Conservation (phyloP, 306 rosid species). For the Pterocarpus santalinus region DNA sequence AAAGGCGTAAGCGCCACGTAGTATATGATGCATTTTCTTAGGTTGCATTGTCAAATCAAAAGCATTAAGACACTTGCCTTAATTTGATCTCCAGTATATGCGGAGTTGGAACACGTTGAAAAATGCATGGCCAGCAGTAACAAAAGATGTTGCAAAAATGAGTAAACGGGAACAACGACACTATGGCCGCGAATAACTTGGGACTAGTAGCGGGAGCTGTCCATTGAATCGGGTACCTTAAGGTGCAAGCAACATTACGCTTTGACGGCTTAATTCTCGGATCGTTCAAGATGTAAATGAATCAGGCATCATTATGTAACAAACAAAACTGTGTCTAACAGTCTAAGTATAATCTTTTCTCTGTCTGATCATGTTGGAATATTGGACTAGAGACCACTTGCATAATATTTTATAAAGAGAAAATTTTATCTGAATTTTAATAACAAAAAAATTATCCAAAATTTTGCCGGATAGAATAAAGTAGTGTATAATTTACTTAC, state of each 20-base stretch:
- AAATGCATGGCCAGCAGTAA: conserved; percentile 25
- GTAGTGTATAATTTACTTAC: too few species aligned
- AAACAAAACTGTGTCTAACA: not conserved
- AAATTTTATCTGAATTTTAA: too few species aligned
- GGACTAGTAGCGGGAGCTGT: not conserved
- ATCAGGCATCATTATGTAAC: not conserved
- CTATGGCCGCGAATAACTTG: too few species aligned
- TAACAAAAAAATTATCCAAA: too few species aligned
- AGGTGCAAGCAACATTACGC: not conserved
- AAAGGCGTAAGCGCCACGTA: conserved; percentile 37
- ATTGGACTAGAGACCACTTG: not conserved
- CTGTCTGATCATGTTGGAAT: not conserved
- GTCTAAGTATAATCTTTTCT: not conserved
- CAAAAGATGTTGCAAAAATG: conserved; percentile 13
- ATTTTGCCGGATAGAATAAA: too few species aligned
- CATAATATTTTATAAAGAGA: too few species aligned
- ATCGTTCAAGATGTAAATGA: conserved; percentile 21
- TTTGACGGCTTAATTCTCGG: conserved; percentile 41
- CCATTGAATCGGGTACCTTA: not conserved
- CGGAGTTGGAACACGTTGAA: conserved; percentile 44
- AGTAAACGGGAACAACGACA: not conserved
- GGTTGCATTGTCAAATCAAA: conserved; percentile 33
- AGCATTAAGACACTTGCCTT: conserved; percentile 30
- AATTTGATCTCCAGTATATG: conserved; percentile 31
- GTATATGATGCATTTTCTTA: conserved; percentile 11